Conservation (phyloP, 805 yeast genomes). For the Brettanomyces sp. region DNA sequence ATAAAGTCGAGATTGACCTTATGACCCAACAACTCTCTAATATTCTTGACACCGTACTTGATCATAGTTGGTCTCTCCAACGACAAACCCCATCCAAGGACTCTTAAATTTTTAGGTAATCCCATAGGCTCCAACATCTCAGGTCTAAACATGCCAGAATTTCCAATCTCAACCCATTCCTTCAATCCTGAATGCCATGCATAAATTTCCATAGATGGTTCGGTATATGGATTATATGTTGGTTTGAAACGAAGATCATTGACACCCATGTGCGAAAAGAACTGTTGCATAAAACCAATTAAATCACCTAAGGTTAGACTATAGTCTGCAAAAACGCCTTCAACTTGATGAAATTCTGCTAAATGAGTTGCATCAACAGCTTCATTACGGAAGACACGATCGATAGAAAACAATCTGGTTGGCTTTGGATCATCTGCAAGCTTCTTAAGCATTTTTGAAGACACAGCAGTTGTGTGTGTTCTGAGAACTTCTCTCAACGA, state of each 20-base stretch:
- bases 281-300: conserved; percentile 96
- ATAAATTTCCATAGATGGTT: conserved; percentile 95
- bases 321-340: conserved; percentile 97
- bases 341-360: conserved; percentile 99
- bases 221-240: conserved; percentile 98
- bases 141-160: conserved; percentile 99
- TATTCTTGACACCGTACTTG: conserved; percentile 90
- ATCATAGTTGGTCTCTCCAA: conserved; percentile 99
- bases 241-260: conserved; percentile 93
- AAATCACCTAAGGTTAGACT: conserved; percentile 90
- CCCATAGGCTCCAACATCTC: conserved; percentile 99
- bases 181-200: conserved; percentile 91
- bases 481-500: conserved; percentile 86
- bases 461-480: conserved; percentile 96
- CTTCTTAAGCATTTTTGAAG: conserved; percentile 77
- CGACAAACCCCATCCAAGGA: conserved; percentile 94
- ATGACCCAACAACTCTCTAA: conserved; percentile 94
- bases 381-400: conserved; percentile 97
- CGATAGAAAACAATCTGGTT: conserved; percentile 86
- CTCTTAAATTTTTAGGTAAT: conserved; percentile 85
- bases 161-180: conserved; percentile 99
- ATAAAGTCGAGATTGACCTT: conserved; percentile 91
- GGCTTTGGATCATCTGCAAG: conserved; percentile 87
- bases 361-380: conserved; percentile 99
- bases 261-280: conserved; percentile 96